Evolutionary conservation across 345 rosid species (phyloP).

Genomic region (Clausena lansium): DNA sequence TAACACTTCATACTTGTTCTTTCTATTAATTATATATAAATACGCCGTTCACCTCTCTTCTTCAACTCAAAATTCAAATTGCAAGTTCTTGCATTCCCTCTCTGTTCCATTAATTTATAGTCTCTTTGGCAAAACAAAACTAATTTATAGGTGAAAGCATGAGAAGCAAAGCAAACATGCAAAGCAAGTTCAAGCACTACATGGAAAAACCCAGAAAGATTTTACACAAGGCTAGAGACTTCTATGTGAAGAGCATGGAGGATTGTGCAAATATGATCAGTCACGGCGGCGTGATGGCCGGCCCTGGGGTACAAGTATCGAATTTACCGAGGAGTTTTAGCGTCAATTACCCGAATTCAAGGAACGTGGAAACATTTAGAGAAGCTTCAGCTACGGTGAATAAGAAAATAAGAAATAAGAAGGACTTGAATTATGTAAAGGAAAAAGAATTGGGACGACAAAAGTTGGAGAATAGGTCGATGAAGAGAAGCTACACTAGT

Average conservation of each 20-base stretch:
- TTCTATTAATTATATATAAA: neutral
- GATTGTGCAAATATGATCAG: slow-evolving; percentile 14
- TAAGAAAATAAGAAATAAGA: neutral
- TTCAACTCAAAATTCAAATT: neutral
- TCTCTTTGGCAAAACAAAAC: no score
- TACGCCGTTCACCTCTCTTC: neutral
- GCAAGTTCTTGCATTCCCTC: neutral
- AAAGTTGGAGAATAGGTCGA: slow-evolving; percentile 2
- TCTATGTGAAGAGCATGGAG: slow-evolving; percentile 22
- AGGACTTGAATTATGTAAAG: neutral
- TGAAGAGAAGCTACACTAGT: slow-evolving; percentile 37
- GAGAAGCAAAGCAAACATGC: slow-evolving; percentile 15
- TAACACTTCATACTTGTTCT: neutral
- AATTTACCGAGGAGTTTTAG: slow-evolving; percentile 16
- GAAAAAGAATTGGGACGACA: neutral
- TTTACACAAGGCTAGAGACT: slow-evolving; percentile 23
- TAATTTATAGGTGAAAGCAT: neutral
- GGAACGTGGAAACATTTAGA: neutral
- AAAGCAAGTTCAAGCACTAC: slow-evolving; percentile 4
- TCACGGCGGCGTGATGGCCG: slow-evolving; percentile 1
- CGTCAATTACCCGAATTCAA: neutral
- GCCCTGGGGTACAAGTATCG: neutral
- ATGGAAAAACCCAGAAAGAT: slow-evolving; percentile 16
- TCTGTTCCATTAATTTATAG: neutral
- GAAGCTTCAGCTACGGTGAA: neutral